These are phyloP conservation scores for Boletus vermiculosoides DNA, from an alignment of 768 basidiomycete species.

Conservation along the genomic window DNA sequence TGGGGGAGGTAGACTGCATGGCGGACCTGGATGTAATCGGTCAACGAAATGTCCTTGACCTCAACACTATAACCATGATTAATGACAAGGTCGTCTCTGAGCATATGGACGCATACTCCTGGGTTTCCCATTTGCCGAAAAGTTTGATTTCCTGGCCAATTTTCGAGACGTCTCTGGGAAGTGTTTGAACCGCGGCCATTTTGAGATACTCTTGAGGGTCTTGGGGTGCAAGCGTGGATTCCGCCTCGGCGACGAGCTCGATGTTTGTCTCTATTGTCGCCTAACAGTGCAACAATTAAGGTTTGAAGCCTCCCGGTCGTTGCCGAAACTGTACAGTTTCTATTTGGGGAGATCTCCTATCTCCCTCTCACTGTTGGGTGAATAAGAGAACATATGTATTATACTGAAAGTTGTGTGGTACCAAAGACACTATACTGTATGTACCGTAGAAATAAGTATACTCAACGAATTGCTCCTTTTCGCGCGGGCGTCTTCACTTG, in stretches of 20 bases:
- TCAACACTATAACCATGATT: conserved; percentile 65
- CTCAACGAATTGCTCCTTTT: neutral
- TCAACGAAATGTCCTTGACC: conserved; percentile 98
- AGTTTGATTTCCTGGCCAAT: conserved; percentile 89
- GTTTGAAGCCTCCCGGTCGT: conserved; percentile 24
- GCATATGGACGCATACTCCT: conserved; percentile 65
- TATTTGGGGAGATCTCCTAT: neutral
- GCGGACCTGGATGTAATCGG: conserved; percentile 99
- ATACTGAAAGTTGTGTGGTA: conserved; percentile 4
- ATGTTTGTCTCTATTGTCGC: conserved; percentile 23
- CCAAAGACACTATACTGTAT: conserved; percentile 14
- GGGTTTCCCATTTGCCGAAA: conserved; percentile 98
- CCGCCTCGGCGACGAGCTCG: conserved; percentile 23
- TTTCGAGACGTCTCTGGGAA: conserved; percentile 80
- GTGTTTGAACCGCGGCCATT: conserved; percentile 68
- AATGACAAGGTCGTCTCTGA: conserved; percentile 8
- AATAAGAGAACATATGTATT: conserved; percentile 2
- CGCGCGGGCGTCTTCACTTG: neutral
- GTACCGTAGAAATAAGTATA: conserved; percentile 4
- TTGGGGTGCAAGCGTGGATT: conserved; percentile 18
- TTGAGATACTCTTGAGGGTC: conserved; percentile 39
- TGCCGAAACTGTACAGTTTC: conserved; percentile 34
- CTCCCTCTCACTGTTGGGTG: neutral
- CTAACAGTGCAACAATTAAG: conserved; percentile 16
- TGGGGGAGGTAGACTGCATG: conserved; percentile 97